Base-by-base conservation (phyloP, 768 basidiomycete genomes). In the Leccinum barrowsii region DNA sequence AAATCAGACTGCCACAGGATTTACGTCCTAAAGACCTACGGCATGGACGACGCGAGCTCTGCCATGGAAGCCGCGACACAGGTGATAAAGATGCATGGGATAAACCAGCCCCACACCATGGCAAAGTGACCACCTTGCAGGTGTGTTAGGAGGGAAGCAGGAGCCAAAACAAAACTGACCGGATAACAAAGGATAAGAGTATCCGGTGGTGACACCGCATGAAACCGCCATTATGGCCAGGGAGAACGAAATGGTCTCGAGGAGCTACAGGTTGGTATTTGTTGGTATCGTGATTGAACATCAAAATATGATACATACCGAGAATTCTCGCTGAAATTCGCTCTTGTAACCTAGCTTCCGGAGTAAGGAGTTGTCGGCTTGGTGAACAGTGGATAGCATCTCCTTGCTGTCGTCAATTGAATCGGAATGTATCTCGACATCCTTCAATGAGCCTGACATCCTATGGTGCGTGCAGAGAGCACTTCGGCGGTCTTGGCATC, bases 301-400 rank as follows among this genome's bases (percentile, higher is more conserved):
- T 47, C 49, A 32, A 30, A 30, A 8, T 32, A 6, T 11, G 24
- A n/a, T n/a, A 0, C 50, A n/a, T 50, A 50, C 67, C 55, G 67
- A 68, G 17, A 68, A 68, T 50, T 68, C 67, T 15, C 67, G 52
- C 37, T 60, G 65, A 21, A 68, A 68, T 34, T 68, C 64, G 57
- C 67, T 68, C 60, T 66, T 68, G 57, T 68, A 68, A 13, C 67
- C 67, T 17, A 68, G 67, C 46, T 68, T 68, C 24, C 55, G 30
- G 12, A 68, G 55, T 2, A 68, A 50, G 5, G 57, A 40, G 26
- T 68, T 55, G 8, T 68, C 67, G 7, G 65, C 55, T 19, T 15
- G 56, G 40, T 69, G 67, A 26, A 64, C 37, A 2, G 42, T 19
- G 32, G 59, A 48, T 10, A 52, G 13, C 11, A 22, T 52, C 8